Evolutionary conservation across 768 basidiomycete species (phyloP), one percentile per base, ranked within the genome.

Genomic region (Suillus luteus): DNA sequence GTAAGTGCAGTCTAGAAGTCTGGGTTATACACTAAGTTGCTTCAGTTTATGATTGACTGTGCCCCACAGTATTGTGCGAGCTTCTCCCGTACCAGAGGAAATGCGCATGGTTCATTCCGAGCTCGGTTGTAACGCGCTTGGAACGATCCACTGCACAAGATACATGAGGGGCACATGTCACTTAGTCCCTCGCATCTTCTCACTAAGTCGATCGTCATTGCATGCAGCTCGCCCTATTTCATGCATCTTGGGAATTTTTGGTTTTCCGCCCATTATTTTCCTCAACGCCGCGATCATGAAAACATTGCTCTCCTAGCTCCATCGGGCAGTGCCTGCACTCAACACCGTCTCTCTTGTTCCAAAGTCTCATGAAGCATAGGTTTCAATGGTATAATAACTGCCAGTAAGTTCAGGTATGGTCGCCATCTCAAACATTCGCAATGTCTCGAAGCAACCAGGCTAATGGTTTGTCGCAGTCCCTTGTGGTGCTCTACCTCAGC

Each of bases 131-230:
- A 69, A 67, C 22, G 65, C 68, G 65, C 65, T 70, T 76, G 71
- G 72, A 72, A 71, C 69, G 74, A 77, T 77, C 68, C 66, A 68
- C 68, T 67, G 64, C 73, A 35, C 41, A 37, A 76, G 74, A 77
- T 76, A 76, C 70, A 76, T 76, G 76, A 76, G 73, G 52, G 68
- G 71, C 75, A 73, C 75, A 73, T 76, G 70, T 48, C 64, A 55
- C 64, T 71, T 62, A 67, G 68, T 68, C 67, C 70, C 68, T 74
- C 72, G 69, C 71, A 71, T 74, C 70, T 73, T 72, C 66, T 63
- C 72, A 69, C 75, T 70, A 67, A 73, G 66, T 61, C 69, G 75
- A 77, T 76, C 75, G 74, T 48, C 74, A 67, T 73, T 71, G 74
- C 71, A 68, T 74, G 74, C 59, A 69, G 69, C 67, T 73, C 75